Conservation (phyloP, 148 eudicot genomes). For the Vaccinium macrocarpon region DNA sequence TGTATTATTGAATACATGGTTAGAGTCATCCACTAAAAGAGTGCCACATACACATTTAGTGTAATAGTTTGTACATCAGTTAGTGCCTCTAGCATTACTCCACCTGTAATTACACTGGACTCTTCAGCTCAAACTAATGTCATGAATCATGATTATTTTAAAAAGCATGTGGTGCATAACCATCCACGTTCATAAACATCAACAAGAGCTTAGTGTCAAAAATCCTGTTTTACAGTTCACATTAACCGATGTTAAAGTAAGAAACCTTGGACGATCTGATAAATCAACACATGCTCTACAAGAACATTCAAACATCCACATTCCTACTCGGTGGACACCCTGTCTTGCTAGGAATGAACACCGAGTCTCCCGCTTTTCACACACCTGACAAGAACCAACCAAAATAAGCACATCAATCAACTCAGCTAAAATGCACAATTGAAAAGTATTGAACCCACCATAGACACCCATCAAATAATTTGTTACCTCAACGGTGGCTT, state of each 20-base stretch:
- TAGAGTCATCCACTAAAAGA: no score
- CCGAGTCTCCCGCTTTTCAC: conserved; percentile 47
- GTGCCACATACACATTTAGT: no score
- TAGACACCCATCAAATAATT: not conserved
- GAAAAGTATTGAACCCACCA: not conserved
- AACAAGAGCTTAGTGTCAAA: no score
- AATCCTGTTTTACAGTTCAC: not conserved
- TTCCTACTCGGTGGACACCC: conserved; percentile 60
- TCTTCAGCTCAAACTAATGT: not conserved
- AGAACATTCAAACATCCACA: conserved; percentile 80
- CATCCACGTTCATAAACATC: not conserved
- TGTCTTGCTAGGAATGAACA: conserved; percentile 61
- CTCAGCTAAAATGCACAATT: conserved; percentile 2
- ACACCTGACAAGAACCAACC: conserved; percentile 32
- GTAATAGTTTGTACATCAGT: no score
- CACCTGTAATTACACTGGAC: not conserved
- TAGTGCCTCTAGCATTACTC: no score
- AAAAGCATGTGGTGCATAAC: not conserved
- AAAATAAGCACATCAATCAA: conserved; percentile 12
- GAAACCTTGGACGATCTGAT: conserved; percentile 37
- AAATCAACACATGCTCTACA: conserved; percentile 37
- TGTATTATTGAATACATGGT: no score
- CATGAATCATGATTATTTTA: not conserved
- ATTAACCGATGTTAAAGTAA: not conserved
- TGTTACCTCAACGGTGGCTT: conserved; percentile 56